Evolutionary conservation across 2,329 filamentous ascomycete species (phyloP).

Genomic region (Colletotrichum cuscutae): DNA sequence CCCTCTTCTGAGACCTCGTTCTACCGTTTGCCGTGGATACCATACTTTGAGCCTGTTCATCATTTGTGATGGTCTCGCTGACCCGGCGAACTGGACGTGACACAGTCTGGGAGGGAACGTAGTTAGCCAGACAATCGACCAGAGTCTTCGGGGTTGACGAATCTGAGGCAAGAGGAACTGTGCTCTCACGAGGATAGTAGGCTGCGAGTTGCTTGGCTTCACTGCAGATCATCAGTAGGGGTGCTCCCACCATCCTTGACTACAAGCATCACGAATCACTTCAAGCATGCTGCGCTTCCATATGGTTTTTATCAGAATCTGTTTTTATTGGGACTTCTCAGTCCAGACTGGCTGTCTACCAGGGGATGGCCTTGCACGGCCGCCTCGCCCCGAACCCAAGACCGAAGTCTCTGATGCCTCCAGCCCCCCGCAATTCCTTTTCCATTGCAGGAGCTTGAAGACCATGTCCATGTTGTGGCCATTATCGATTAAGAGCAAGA

Average conservation of each 20-base stretch:
- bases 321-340: conserved; percentile 55
- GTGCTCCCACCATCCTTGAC: background rate
- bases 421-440: conserved; percentile 36
- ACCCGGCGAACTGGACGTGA: too few relatives aligned
- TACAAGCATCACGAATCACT: background rate
- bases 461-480: conserved; percentile 35
- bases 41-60: too few relatives aligned
- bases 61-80: too few relatives aligned
- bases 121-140: too few relatives aligned
- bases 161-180: too few relatives aligned
- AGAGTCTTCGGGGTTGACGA: too few relatives aligned
- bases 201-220: background rate
- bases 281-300: background rate
- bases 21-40: too few relatives aligned
- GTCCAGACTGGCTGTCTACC: conserved; percentile 49
- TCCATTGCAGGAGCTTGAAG: conserved; percentile 35
- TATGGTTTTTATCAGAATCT: conserved; percentile 38
- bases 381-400: conserved; percentile 45
- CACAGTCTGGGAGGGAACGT: too few relatives aligned
- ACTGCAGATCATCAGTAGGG: background rate
- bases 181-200: too few relatives aligned
- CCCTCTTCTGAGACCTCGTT: too few relatives aligned
- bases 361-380: conserved; percentile 43
- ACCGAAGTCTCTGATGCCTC: conserved; percentile 44
- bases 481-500: conserved; percentile 41